Conservation (phyloP, 192 early-diverging fungal genomes). For the Diversispora epigaea region DNA sequence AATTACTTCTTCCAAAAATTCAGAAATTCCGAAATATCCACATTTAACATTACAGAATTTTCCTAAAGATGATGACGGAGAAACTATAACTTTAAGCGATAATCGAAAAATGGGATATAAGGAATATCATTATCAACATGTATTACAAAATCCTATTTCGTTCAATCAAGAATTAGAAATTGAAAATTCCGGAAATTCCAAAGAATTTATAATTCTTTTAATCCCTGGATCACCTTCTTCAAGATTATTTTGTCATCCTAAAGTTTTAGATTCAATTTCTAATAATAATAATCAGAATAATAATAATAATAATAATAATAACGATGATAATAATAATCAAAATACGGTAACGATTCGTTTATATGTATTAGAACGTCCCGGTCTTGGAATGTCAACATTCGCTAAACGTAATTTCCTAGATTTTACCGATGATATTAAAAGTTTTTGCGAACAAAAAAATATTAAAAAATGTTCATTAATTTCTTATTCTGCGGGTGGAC, state of each 20-base stretch:
- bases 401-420: constrained; percentile 29
- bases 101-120: constrained; percentile 22
- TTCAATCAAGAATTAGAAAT: neutral
- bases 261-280: neutral
- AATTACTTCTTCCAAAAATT: neutral
- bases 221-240: constrained; percentile 30
- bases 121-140: constrained; percentile 29
- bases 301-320: constrained; percentile 6
- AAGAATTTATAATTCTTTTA: constrained; percentile 17
- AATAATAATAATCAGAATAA: neutral
- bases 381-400: constrained; percentile 32
- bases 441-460: constrained; percentile 26
- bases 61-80: constrained; percentile 25
- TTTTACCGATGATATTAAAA: constrained; percentile 27
- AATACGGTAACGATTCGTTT: constrained; percentile 6
- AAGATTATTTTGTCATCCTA: constrained; percentile 30
- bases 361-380: constrained; percentile 33
- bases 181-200: neutral
- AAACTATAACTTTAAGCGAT: constrained; percentile 28
- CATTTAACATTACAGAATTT: constrained; percentile 15
- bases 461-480: constrained; percentile 26
- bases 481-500: constrained; percentile 33
- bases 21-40: constrained; percentile 26
- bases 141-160: neutral
- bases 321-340: neutral